A percentile compares a stretch with the other conserved stretches of the same genome.
Evolutionary conservation across 164 flowering plant genomes (phyloP).

Genomic region (Stephania cephalantha): DNA sequence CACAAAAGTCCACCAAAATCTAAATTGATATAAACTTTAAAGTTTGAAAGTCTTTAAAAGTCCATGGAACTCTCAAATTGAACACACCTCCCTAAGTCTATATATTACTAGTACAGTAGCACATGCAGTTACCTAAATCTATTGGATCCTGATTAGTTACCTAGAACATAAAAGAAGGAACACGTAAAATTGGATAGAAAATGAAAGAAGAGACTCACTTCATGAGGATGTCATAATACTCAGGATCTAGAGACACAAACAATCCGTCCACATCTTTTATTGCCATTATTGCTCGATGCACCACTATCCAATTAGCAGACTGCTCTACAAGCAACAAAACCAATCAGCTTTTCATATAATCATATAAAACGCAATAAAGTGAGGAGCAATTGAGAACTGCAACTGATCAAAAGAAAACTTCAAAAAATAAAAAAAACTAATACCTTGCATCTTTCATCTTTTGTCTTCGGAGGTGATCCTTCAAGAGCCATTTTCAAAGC

Average conservation of each 20-base stretch:
- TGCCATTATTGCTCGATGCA: conserved; percentile 91
- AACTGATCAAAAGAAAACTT: not conserved
- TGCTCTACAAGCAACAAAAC: conserved; percentile 13
- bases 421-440: not conserved
- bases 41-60: too few relatives aligned
- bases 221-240: conserved; percentile 95
- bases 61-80: too few relatives aligned
- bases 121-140: not conserved
- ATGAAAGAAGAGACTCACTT: conserved; percentile 44
- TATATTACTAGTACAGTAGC: too few relatives aligned
- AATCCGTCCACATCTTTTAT: conserved; percentile 81
- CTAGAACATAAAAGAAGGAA: not conserved
- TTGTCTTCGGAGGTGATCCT: conserved; percentile 76
- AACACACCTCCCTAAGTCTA: too few relatives aligned
- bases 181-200: not conserved
- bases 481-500: conserved; percentile 94
- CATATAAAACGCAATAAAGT: not conserved
- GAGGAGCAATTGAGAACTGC: not conserved
- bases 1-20: too few relatives aligned
- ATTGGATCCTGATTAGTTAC: not conserved
- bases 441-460: conserved; percentile 94
- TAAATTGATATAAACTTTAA: too few relatives aligned
- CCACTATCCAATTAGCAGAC: conserved; percentile 98
- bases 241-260: conserved; percentile 80
- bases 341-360: conserved; percentile 4